These are phyloP conservation scores for Talaromyces albobiverticillius DNA, from an alignment of 2,329 filamentous ascomycete genomes.

Conservation along the genomic window DNA sequence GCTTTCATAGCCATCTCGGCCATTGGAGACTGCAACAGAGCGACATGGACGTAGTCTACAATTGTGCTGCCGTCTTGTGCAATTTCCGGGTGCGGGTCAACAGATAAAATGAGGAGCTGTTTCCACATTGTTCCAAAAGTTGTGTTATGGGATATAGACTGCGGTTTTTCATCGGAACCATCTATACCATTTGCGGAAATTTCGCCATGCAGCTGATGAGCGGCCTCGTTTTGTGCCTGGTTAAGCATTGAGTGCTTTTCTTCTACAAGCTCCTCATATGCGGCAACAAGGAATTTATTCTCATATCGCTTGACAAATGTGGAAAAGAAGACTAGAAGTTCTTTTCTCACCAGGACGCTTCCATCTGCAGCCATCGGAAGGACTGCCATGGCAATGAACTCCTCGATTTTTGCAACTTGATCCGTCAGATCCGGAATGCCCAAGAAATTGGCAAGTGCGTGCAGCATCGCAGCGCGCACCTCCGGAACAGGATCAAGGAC, in stretches of 20 bases:
- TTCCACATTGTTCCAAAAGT: slow-evolving; percentile 95
- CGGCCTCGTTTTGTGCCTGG: slow-evolving; percentile 42
- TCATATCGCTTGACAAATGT: slow-evolving; percentile 87
- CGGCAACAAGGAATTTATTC: slow-evolving; percentile 85
- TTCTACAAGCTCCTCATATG: slow-evolving; percentile 84
- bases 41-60: slow-evolving; percentile 78
- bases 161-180: slow-evolving; percentile 27
- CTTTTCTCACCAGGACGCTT: slow-evolving; percentile 88
- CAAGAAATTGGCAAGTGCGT: slow-evolving; percentile 89
- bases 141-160: slow-evolving; percentile 69
- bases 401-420: slow-evolving; percentile 86
- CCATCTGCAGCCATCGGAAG: slow-evolving; percentile 92
- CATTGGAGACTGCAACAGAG: slow-evolving; percentile 73
- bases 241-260: slow-evolving; percentile 68
- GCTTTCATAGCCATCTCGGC: slow-evolving; percentile 67
- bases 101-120: slow-evolving; percentile 81
- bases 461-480: slow-evolving; percentile 87
- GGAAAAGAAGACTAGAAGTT: slow-evolving; percentile 90
- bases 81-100: slow-evolving; percentile 92
- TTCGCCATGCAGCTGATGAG: slow-evolving; percentile 20
- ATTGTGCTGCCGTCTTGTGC: slow-evolving; percentile 80
- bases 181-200: slow-evolving; percentile 21
- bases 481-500: slow-evolving; percentile 85
- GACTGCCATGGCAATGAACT: slow-evolving; percentile 83
- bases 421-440: slow-evolving; percentile 91